These are phyloP conservation scores for Acanthamoeba sp. DNA, from an alignment of 208 protist species.

Conservation along the genomic window DNA sequence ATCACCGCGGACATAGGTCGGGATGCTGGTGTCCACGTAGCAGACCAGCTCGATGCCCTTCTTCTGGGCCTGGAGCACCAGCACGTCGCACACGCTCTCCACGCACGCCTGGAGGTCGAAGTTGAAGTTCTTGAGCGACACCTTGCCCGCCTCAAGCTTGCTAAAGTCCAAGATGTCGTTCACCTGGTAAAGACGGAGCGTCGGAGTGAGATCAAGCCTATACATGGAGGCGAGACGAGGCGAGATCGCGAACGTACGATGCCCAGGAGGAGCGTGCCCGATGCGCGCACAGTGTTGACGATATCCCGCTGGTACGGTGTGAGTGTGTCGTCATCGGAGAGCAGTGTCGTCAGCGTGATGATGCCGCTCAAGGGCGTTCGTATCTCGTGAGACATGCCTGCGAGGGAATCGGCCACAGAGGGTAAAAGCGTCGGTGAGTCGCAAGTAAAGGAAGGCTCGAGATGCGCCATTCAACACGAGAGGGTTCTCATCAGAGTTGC, in stretches of 20 bases:
- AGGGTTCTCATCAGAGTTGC: background rate
- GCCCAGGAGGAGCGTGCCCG: constrained; percentile 59
- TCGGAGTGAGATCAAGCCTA: background rate
- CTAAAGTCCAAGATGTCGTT: constrained; percentile 75
- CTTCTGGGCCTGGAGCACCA: constrained; percentile 47
- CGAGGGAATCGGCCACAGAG: too few relatives aligned
- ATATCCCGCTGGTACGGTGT: constrained; percentile 62
- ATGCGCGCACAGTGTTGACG: constrained; percentile 58
- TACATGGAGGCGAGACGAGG: background rate
- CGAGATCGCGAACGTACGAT: background rate
- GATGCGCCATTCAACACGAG: background rate
- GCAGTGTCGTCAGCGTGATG: constrained; percentile 64
- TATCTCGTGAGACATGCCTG: constrained; percentile 73
- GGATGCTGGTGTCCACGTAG: constrained; percentile 45
- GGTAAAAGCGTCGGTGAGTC: too few relatives aligned
- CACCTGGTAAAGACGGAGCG: background rate
- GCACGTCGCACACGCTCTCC: constrained; percentile 39
- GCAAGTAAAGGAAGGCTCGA: too few relatives aligned
- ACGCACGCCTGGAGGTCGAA: constrained; percentile 64
- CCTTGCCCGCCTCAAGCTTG: constrained; percentile 68
- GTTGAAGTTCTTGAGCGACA: constrained; percentile 62
- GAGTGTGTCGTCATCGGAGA: constrained; percentile 56
- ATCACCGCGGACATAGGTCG: constrained; percentile 63
- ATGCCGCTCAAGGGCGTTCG: constrained; percentile 67
- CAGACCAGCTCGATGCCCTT: constrained; percentile 61